Conservation (phyloP, 1,284 basidiomycete genomes). For the Coniferiporia sulphurascens region DNA sequence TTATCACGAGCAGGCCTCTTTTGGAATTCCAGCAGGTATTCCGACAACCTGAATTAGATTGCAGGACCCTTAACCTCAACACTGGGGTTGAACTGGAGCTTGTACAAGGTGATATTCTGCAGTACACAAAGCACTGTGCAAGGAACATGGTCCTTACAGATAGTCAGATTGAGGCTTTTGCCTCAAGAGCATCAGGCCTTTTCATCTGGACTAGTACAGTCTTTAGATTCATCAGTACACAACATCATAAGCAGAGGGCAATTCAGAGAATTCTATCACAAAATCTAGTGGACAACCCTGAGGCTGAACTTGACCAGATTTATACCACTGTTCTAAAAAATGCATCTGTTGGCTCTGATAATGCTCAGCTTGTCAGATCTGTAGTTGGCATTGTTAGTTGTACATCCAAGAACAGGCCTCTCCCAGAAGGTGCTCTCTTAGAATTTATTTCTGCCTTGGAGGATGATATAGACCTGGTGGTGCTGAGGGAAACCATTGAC, state of each 20-base stretch:
- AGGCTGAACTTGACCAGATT: neutral
- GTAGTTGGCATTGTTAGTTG: neutral
- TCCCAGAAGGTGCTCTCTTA: neutral
- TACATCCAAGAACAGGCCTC: slow-evolving; percentile 1
- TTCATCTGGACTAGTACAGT: slow-evolving; percentile 29
- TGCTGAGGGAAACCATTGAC: neutral
- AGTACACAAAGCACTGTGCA: neutral
- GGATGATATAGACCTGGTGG: neutral
- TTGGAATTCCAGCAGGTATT: neutral
- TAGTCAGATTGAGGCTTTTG: slow-evolving; percentile 3
- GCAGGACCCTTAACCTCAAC: too few relatives aligned
- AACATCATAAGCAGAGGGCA: slow-evolving; percentile 4
- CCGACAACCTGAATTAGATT: neutral
- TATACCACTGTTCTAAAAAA: slow-evolving; percentile 2
- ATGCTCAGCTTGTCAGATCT: neutral
- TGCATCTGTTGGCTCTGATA: neutral
- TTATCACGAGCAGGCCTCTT: slow-evolving; percentile 9
- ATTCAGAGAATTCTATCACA: neutral
- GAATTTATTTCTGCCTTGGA: neutral
- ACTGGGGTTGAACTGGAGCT: too few relatives aligned
- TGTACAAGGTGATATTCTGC: slow-evolving; percentile 14
- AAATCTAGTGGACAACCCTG: neutral
- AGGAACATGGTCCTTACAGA: too few relatives aligned
- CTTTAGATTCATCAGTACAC: slow-evolving; percentile 23
- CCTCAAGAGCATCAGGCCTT: slow-evolving; percentile 23